phyloP scores from a whole-genome alignment of 2,329 filamentous ascomycete species.

The Trichoderma sp. region DNA sequence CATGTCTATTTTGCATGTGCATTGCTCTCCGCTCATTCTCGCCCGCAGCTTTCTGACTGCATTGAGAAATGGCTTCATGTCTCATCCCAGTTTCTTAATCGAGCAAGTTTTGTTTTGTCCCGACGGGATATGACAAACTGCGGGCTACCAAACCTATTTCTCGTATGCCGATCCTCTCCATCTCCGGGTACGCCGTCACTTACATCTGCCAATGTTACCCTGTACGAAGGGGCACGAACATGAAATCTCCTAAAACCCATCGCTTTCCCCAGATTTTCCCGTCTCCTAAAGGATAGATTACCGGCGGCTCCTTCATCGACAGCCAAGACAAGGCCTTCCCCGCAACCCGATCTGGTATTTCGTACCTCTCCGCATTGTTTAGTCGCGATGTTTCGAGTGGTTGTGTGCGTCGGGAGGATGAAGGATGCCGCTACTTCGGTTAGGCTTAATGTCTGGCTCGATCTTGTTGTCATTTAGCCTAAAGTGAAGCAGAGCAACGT shows the following conservation, averaged over 20 bases:
- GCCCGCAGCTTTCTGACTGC: background rate
- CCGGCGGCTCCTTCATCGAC: constrained; percentile 3
- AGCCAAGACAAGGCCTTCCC: background rate
- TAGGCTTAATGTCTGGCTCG: constrained; percentile 5
- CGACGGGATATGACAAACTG: constrained; percentile 6
- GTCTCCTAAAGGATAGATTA: constrained; percentile 6
- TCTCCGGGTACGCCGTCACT: background rate
- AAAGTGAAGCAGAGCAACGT: background rate
- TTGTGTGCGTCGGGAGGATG: background rate
- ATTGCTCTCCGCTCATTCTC: background rate
- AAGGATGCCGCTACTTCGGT: background rate
- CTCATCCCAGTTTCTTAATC: background rate
- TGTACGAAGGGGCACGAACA: background rate
- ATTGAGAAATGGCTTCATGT: background rate
- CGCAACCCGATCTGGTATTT: background rate
- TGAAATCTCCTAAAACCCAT: background rate
- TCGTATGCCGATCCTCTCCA: constrained; percentile 2
- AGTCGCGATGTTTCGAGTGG: background rate
- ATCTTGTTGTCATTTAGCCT: constrained; percentile 11
- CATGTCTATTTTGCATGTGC: background rate
- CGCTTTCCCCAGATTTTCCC: constrained; percentile 15
- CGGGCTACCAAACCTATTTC: background rate
- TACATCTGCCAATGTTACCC: background rate
- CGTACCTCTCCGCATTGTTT: background rate
- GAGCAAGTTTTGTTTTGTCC: background rate